Base-by-base conservation (phyloP, 106 monocot species). In the Phalaenopsis equestris region DNA sequence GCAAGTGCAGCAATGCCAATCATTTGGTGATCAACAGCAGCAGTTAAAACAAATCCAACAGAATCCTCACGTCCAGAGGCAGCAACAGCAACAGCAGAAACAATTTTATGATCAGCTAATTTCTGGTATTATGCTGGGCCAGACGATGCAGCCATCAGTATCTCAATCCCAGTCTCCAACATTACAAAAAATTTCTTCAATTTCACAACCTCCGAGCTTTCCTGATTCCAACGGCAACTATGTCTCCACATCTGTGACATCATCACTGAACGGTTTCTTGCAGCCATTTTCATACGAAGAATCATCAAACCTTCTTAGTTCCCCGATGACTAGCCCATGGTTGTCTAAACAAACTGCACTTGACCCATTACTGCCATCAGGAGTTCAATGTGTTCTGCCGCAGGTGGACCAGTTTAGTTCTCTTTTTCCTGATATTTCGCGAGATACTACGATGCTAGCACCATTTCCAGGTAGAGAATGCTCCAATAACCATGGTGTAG, bases 261-360 rank as follows among this genome's bases (percentile, higher is more conserved):
- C 92, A 8, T 86, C 87, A 23, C 23, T 97, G 72, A 87, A 87
- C 76, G 82, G 87, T 41, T 82, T 86, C 45, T 86, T 94, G 78
- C 84, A 84, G 17, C 83, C 90, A 7, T 90, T 92, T 79, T 85
- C 94, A 39, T 74, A 85, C 72, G 94, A 94, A 79, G 96, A 96
- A 79, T 79, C 88, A 52, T 81, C 83, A 42, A 70, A 90, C 78
- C 81, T 87, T 74, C 84, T 70, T 70, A 70, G 61, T 56, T 72
- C 88, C 75, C 87, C 91, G 57, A 85, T 82, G 79, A 75, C 83
- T 17, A 78, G 78, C 79, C 45, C 70, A 3, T 92, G 94, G 90
- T 76, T 86, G 15, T 88, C 88, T 6, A 97, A 97, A 80, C 82
- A 90, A 42, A 81, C 87, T 65, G 87, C 87, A 36, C 82, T 87